These are phyloP conservation scores for Abrus precatorius DNA, from an alignment of 306 rosid species.

Conservation along the genomic window DNA sequence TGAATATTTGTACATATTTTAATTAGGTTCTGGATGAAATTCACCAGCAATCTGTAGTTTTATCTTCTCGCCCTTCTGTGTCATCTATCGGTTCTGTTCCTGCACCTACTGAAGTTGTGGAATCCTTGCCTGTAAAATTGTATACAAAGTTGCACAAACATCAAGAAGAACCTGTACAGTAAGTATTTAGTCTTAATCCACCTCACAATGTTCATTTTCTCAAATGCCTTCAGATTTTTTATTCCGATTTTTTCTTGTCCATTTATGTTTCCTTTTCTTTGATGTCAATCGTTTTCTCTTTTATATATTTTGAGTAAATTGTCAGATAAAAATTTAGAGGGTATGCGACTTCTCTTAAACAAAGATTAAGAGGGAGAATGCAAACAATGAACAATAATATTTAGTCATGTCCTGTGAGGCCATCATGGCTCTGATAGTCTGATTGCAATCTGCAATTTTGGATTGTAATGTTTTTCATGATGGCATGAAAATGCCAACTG, in stretches of 20 bases:
- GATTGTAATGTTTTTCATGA: slow-evolving; percentile 13
- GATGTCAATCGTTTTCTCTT: background rate
- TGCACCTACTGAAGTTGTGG: slow-evolving; percentile 93
- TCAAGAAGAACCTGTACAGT: slow-evolving; percentile 96
- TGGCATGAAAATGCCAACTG: background rate
- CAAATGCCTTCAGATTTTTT: slow-evolving; percentile 7
- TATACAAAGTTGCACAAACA: slow-evolving; percentile 76
- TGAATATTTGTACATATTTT: slow-evolving; percentile 69
- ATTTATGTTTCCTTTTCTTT: slow-evolving; percentile 19
- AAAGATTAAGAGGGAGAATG: background rate
- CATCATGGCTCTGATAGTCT: background rate
- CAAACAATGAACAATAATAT: background rate
- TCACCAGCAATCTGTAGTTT: slow-evolving; percentile 99
- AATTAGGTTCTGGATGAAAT: slow-evolving; percentile 99
- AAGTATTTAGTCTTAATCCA: slow-evolving; percentile 52
- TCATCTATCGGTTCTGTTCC: slow-evolving; percentile 98
- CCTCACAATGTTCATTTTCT: slow-evolving; percentile 13
- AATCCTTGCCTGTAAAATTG: slow-evolving; percentile 90
- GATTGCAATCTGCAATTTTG: slow-evolving; percentile 21
- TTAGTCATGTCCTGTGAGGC: slow-evolving; percentile 19
- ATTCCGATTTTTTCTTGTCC: background rate
- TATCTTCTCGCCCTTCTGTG: slow-evolving; percentile 92
- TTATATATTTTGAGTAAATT: slow-evolving; percentile 13
- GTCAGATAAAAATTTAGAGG: background rate
- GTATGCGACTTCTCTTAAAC: background rate